Evolutionary conservation across 208 protist genomes (phyloP).

Genomic region (Acanthamoeba triangularis): DNA sequence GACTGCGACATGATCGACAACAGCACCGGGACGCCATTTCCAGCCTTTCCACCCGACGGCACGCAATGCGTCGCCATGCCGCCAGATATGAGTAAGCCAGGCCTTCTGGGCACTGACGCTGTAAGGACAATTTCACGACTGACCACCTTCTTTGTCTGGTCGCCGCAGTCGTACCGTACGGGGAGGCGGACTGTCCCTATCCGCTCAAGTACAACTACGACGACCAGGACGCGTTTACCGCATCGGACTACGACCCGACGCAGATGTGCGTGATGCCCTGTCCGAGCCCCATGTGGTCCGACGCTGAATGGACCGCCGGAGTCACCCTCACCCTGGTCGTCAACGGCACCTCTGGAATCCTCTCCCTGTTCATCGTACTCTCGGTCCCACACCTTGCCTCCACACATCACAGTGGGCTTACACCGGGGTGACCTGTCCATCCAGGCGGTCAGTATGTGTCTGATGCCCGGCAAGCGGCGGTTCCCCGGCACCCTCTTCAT

Average conservation of each 20-base stretch:
- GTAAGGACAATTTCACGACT: no score
- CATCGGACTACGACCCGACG: background rate
- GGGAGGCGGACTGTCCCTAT: conserved; percentile 49
- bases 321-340: background rate
- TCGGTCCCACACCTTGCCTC: background rate
- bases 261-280: conserved; percentile 47
- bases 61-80: conserved; percentile 34
- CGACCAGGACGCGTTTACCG: background rate
- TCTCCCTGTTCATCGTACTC: background rate
- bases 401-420: no score
- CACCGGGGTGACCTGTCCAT: no score
- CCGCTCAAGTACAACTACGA: conserved; percentile 69
- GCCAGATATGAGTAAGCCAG: background rate
- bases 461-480: conserved; percentile 53
- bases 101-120: background rate
- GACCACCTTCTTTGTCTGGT: background rate
- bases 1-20: conserved; percentile 69
- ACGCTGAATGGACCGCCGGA: conserved; percentile 17
- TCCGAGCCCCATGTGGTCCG: conserved; percentile 64
- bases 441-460: background rate
- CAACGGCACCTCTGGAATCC: background rate
- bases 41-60: conserved; percentile 20
- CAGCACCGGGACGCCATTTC: background rate
- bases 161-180: conserved; percentile 14
- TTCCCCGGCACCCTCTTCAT: conserved; percentile 29